Evolutionary conservation across 495 filamentous ascomycete genomes (phyloP), one percentile per base, ranked within the genome.

Genomic region (Oidiodendron maius): DNA sequence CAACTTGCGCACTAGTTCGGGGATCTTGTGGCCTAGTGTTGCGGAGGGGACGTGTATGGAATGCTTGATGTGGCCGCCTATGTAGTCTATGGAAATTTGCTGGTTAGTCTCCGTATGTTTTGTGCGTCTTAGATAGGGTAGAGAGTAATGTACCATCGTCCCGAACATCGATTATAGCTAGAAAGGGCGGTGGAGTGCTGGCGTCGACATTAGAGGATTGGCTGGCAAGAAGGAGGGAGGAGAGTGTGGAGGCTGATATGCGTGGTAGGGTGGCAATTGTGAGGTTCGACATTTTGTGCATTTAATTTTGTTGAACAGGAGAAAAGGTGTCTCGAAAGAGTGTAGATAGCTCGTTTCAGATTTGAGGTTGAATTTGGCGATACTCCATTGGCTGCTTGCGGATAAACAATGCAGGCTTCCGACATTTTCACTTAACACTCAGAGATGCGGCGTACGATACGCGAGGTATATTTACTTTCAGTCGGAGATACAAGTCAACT

Each of bases 111-210:
- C 15, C 11, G 20, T 8, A 3, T 32, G 17, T 21, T 44, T 23
- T 40, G 34, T 3, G n/a, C 16, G 17, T 30, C n/a, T 36, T 4
- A 25, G 3, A 26, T 18, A 15, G n/a, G 9, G 46, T 37, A 51
- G 34, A 34, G 32, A 40, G 6, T 13, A 3, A 42, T 66, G 26
- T 63, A 85, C 84, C 84, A 40, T 80, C 81, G 66, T 93, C 91
- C 51, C 91, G 84, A 34, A 97, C 91, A 64, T 97, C 91, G 46
- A 97, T 76, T 44, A 96, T 75, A 25, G 86, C 86, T 40, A 95
- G 62, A 39, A 69, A 70, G 18, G 40, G 32, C 15, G 56, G 45
- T 63, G 64, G 20, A 72, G 65, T 41, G 6, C 26, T 22, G 1
- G 46, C 44, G 43, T 60, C 57, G 40, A 59, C 44, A 35, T 59